Evolutionary conservation across 148 eudicot genomes (phyloP).

Genomic region (Polygonum maritimum): DNA sequence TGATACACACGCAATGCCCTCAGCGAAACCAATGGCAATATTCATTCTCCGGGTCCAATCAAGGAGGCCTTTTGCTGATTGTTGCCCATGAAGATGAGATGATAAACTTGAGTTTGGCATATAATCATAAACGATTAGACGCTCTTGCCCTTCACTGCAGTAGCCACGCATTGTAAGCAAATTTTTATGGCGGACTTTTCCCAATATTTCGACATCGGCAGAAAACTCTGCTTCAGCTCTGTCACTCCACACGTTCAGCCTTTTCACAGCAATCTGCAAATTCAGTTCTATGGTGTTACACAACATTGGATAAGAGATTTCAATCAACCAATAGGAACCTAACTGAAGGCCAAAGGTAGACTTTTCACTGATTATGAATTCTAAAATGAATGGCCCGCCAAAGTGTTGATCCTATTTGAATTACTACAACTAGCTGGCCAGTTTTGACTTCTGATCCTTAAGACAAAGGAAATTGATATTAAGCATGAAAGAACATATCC

Average conservation of each 20-base stretch:
- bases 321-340: not conserved
- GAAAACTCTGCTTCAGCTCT: slow-evolving; percentile 78
- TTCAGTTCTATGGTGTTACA: slow-evolving; percentile 6
- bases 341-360: not conserved
- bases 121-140: slow-evolving; percentile 80
- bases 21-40: slow-evolving; percentile 79
- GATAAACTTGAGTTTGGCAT: slow-evolving; percentile 75
- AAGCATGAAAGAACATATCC: not conserved
- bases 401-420: not conserved
- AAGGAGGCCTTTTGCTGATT: slow-evolving; percentile 69
- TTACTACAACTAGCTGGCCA: not conserved
- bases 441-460: not conserved
- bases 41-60: slow-evolving; percentile 83
- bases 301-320: not conserved
- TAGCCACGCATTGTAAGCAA: slow-evolving; percentile 76
- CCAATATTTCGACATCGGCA: slow-evolving; percentile 79
- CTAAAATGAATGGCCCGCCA: not conserved
- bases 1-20: slow-evolving; percentile 70
- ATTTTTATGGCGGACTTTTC: slow-evolving; percentile 80
- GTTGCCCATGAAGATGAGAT: slow-evolving; percentile 88
- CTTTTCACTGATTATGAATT: not conserved
- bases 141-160: slow-evolving; percentile 93
- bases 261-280: slow-evolving; percentile 90
- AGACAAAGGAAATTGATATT: not conserved
- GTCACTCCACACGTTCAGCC: slow-evolving; percentile 86